Base-by-base conservation (phyloP, 2,329 filamentous ascomycete genomes). In the Ceratocystis albifundus region DNA sequence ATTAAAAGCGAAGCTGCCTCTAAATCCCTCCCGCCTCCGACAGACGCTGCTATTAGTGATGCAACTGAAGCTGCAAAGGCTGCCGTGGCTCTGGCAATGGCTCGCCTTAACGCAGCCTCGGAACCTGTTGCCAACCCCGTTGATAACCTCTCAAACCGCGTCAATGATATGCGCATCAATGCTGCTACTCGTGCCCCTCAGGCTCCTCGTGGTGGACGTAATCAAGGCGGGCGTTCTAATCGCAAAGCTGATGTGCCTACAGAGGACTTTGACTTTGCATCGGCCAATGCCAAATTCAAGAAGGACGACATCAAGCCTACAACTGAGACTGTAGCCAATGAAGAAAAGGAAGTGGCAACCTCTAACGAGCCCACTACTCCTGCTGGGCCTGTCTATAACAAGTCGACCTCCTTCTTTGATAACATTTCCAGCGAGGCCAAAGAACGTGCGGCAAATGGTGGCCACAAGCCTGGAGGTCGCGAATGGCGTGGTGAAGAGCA, bases 341-440 rank as follows among this genome's bases (percentile, higher is more conserved):
- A 78, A 15, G 75, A 96, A 59, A 88, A 89, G 48, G 90, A 96
- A 75, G 91, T 89, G 3, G 77, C 77, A 2, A 65, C 59, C 30
- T 65, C 73, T 30, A 69, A 80, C 1, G 74, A 76, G 15, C 75
- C 80, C 1, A 78, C 79, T 5, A 77, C 79, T 15, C 55, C 55
- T 25, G 12, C 28, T 32, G 55, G 17, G 3, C 55, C 55, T n/a
- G 82, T 84, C 0, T 99, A 99, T 78, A 93, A 96, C 79, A 96
- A 91, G 77, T 82, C 86, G 4, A 85, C 79, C 2, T 96, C 90
- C 1, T 99, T 99, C 80, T 99, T 99, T 73, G 94, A 99, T 77
- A 96, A 99, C 75, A 96, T 99, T 70, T 96, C 90, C 0, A 96
- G 90, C 70, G 94, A 99, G 74, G 83, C 89, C 69, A 95, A 89